Evolutionary conservation across 345 rosid species (phyloP).

Genomic region (Bruguiera sexangula): DNA sequence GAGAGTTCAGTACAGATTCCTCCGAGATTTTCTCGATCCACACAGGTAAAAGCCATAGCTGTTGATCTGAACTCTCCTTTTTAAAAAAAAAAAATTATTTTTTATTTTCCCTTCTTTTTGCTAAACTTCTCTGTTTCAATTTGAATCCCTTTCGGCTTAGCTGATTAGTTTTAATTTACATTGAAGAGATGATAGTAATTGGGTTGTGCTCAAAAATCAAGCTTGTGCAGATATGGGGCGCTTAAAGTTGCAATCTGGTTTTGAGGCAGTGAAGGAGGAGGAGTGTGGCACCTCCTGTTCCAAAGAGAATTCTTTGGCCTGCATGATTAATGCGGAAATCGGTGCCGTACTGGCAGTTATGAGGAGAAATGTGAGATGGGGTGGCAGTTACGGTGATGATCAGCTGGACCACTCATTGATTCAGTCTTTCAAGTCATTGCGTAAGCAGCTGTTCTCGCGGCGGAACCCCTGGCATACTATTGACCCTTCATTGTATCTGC

Average conservation of each 20-base stretch:
- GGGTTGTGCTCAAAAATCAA: neutral
- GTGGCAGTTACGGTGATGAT: slow-evolving; percentile 56
- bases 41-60: too few relatives aligned
- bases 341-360: slow-evolving; percentile 76
- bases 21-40: too few relatives aligned
- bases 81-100: too few relatives aligned
- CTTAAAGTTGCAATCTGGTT: slow-evolving; percentile 34
- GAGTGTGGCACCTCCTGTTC: slow-evolving; percentile 32
- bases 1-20: too few relatives aligned
- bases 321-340: slow-evolving; percentile 64
- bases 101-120: too few relatives aligned
- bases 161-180: too few relatives aligned
- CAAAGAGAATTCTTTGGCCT: slow-evolving; percentile 45
- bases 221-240: slow-evolving; percentile 37
- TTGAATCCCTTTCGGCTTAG: too few relatives aligned
- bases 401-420: slow-evolving; percentile 70
- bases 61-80: too few relatives aligned
- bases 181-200: too few relatives aligned
- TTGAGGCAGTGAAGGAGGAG: slow-evolving; percentile 31
- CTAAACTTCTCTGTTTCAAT: too few relatives aligned
- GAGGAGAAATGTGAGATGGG: slow-evolving; percentile 81
- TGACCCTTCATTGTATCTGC: slow-evolving; percentile 55
- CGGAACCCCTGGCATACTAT: slow-evolving; percentile 47
- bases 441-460: slow-evolving; percentile 63
- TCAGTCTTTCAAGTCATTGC: slow-evolving; percentile 61